Base-by-base conservation (phyloP, 805 yeast genomes). In the Kluyveromyces dobzhanskii region DNA sequence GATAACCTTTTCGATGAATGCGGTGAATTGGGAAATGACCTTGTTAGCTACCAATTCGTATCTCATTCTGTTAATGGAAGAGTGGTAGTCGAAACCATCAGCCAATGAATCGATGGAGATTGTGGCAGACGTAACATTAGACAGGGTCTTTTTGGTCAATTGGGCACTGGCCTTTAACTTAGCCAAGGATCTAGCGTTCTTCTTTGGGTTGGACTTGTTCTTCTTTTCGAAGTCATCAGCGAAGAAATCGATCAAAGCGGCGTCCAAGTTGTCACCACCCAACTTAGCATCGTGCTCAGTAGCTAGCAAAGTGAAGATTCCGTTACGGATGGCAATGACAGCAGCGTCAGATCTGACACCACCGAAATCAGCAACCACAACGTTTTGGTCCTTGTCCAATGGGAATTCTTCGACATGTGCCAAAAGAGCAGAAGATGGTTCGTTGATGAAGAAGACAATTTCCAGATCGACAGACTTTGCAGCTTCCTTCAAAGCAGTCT, bases 331-430 rank as follows among this genome's bases (percentile, higher is more conserved):
- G 30, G 97, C 79, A 53, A 92, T 69, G 37, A 92, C 88, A 43
- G 97, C 95, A 45, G 88, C 96, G 59, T 92, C 97, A 30, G 95
- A 80, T 66, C 97, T 76, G 51, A 87, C 73, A 58, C 95, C 97
- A 62, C 98, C 98, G 55, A 92, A 85, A 65, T 92, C 98, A 40
- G 94, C 94, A 50, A 92, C 96, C 36, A 86, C 94, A 28, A 58
- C 58, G 36, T 54, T 59, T 33, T 42, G 54, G 34, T 60, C 65
- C n/a, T 45, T 46, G 30, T 48, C 47, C 38, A 48, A 48, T 33
- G 53, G 51, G 45, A 56, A 80, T 80, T 44, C 85, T 64, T 69
- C 65, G 7, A 51, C 47, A 57, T 88, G 90, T 4, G 97, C 86
- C 49, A 92, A 70, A 47, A 92, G 69, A 36, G 97, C 95, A 44